Base-by-base conservation (phyloP, 257 asterid genomes). In the Solanum medicagineum region DNA sequence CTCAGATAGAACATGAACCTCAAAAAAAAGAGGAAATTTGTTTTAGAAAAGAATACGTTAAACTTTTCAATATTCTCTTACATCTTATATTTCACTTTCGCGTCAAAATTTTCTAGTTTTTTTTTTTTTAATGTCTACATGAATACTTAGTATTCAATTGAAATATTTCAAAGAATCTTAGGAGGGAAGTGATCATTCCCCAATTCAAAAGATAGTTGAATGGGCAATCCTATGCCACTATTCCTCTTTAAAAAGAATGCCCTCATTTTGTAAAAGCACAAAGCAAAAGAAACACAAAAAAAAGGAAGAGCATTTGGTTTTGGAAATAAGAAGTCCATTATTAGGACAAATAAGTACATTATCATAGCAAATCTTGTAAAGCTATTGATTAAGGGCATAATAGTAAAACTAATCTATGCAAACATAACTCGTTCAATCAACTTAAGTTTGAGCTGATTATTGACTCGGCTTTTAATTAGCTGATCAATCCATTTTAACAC, bases 241-340 rank as follows among this genome's bases (percentile, higher is more conserved):
- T n/a, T 73, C 6, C 62, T 8, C 22, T 24, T 14, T 0, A 49
- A 49, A 11, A 24, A 9, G 4, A 49, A 3, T n/a, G 44, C 60
- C n/a, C 60, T 45, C 3, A 14, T 74, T 45, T 49, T 75, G 81
- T 49, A 75, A 75, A 29, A 75, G 81, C 81, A 77, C 45, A 51
- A 77, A 77, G 45, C 45, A 36, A 77, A 49, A 49, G 63, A 24
- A 49, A 49, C 63, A 49, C 63, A 15, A 51, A 42, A 19, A 29
- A 82, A 84, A 70, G 83, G 82, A 84, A 55, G 71, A 55, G 45
- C 85, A 87, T 84, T 79, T 70, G 59, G 68, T 84, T 86, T 80
- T 77, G 6, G 59, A 77, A 24, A 49, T 77, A 9, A 51, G 24
- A 9, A 69, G 42, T 36, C 42, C 42, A 36, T 36, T 36, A 36